Evolutionary conservation across 495 filamentous ascomycete species (phyloP), one percentile per base, ranked within the genome.

Genomic region (Neurospora intermedia): DNA sequence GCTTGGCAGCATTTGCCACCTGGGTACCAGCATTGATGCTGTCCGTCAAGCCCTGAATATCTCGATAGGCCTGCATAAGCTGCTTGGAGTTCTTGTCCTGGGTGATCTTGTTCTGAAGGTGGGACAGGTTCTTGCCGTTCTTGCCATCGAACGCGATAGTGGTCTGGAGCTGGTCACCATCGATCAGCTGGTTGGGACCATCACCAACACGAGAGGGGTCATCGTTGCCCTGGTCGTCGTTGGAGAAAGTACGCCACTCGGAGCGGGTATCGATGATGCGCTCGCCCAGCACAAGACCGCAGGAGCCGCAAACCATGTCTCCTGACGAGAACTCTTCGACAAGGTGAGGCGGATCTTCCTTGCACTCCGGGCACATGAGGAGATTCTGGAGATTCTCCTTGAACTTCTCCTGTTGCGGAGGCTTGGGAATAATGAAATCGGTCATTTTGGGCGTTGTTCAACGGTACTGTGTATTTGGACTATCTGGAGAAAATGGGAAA

Each of bases 131-230:
- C 35, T 92, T 87, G 23, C 83, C 81, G 74, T 84, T 86, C 72
- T 91, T 89, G 73, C 89, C 91, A n/a, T 93, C 93, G 73, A 88
- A 90, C 31, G 92, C 92, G 75, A 99, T 98, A 69, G 87, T 88
- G 9, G 96, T 99, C 81, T 97, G 90, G 54, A 99, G 90, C 83
- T 98, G 94, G 73, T 93, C 91, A 66, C 95, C 96, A 77, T 97
- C 94, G 46, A 97, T 87, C 72, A 98, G 87, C 23, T 91, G 88
- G 77, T 98, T 97, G 46, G 89, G 88, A 0, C 89, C 93, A 70
- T 98, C 96, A 82, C 96, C 96, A 76, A 99, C 96, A 93, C 96
- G 96, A 70, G 93, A 96, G 1, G 96, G 96, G 79, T 99, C 96
- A 75, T 98, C 96, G 79, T 91, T 93, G 71, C 88, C 88, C 81